Percentiles rank a stretch among this genome's conserved stretches.
Conservation (phyloP, 2,329 filamentous ascomycete species). For the Sclerotiophoma versabilis region DNA sequence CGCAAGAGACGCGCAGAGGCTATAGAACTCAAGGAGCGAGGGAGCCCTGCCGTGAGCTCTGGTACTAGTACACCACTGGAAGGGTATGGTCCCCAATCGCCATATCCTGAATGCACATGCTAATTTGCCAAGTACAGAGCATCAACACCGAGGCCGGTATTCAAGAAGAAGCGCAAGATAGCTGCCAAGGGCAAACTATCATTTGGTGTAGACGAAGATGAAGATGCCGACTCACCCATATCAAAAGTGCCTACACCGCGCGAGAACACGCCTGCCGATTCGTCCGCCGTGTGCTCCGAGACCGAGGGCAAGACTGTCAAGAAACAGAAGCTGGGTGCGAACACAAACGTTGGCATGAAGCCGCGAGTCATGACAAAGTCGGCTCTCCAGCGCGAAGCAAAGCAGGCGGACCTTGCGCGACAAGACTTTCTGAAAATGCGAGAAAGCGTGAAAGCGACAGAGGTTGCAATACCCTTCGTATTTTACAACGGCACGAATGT, state of each 20-base stretch:
- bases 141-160: constrained; percentile 56
- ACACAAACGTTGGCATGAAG: constrained; percentile 61
- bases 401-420: constrained; percentile 74
- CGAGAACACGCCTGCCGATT: constrained; percentile 48
- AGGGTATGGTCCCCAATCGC: constrained; percentile 59
- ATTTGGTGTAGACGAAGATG: constrained; percentile 74
- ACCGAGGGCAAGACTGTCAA: constrained; percentile 46
- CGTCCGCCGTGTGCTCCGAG: constrained; percentile 45
- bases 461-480: constrained; percentile 91
- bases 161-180: constrained; percentile 65
- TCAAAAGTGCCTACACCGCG: constrained; percentile 49
- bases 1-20: constrained; percentile 94
- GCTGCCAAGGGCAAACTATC: constrained; percentile 68
- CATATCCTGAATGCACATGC: constrained; percentile 32
- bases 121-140: constrained; percentile 66
- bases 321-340: constrained; percentile 65
- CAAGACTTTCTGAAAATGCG: constrained; percentile 85
- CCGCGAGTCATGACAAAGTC: constrained; percentile 81
- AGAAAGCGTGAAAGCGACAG: constrained; percentile 84
- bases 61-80: constrained; percentile 63
- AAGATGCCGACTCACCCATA: constrained; percentile 59
- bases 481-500: constrained; percentile 96
- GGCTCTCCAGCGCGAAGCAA: constrained; percentile 78
- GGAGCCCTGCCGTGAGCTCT: constrained; percentile 70
- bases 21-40: constrained; percentile 87